Conservation (phyloP, 148 eudicot species). For the Rhododendron griersonianum region DNA sequence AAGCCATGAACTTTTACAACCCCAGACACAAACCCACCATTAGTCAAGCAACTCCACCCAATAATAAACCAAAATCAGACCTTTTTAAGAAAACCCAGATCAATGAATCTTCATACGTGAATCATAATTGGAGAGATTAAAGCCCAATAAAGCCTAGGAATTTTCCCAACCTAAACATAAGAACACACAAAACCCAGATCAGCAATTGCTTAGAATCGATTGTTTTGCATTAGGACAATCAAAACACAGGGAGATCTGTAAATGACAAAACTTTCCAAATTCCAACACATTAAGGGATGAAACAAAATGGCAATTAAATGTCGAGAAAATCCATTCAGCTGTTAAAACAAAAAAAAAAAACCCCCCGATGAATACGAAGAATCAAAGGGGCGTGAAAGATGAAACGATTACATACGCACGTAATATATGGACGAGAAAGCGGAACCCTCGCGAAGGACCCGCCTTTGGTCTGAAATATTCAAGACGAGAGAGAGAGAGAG, state of each 20-base stretch:
- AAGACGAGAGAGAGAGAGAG: not conserved
- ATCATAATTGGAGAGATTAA: not conserved
- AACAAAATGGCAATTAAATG: not conserved
- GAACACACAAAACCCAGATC: not conserved
- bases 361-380: not conserved
- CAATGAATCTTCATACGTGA: not conserved
- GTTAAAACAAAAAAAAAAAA: not conserved
- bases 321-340: not conserved
- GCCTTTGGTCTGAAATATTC: conserved; percentile 9
- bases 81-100: not conserved
- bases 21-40: not conserved
- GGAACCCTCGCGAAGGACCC: conserved; percentile 18
- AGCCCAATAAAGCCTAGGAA: not conserved
- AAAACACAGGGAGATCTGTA: not conserved
- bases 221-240: not conserved
- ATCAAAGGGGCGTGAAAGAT: not conserved
- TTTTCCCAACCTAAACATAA: conserved; percentile 2
- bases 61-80: not conserved
- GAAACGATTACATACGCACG: not conserved
- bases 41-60: not conserved
- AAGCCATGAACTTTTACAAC: not conserved
- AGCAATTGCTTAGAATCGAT: not conserved
- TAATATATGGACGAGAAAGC: not conserved
- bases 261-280: not conserved
- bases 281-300: not conserved